Conservation (phyloP, 345 rosid species). For the Trapa bicornis region DNA sequence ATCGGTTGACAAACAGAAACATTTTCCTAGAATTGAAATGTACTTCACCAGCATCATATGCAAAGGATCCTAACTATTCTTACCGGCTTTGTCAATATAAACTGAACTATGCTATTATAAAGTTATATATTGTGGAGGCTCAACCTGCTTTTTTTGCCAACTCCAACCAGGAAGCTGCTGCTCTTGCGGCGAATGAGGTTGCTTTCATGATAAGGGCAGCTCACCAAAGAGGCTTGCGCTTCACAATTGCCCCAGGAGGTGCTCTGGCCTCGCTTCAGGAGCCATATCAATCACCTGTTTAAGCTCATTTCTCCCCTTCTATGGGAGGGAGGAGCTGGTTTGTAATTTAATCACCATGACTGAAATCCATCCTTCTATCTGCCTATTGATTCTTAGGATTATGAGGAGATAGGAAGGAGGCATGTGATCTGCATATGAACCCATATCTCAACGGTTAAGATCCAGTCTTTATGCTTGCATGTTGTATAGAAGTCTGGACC, state of each 20-base stretch:
- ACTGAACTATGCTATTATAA: too few relatives aligned
- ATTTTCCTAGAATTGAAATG: too few relatives aligned
- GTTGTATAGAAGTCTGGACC: background rate
- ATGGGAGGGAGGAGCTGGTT: too few relatives aligned
- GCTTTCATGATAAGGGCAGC: constrained; percentile 86
- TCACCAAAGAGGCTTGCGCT: constrained; percentile 60
- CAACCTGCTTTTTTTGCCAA: background rate
- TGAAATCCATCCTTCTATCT: background rate
- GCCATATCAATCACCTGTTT: constrained; percentile 24
- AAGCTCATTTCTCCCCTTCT: background rate
- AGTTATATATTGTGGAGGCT: too few relatives aligned
- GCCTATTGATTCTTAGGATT: background rate
- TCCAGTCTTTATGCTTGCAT: background rate
- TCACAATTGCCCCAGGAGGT: constrained; percentile 52
- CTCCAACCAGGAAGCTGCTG: constrained; percentile 72
- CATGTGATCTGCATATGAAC: background rate
- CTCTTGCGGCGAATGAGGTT: constrained; percentile 78
- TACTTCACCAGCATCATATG: too few relatives aligned
- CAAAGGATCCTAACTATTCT: too few relatives aligned
- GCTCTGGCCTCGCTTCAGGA: constrained; percentile 32
- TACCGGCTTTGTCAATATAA: too few relatives aligned
- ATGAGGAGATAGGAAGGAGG: background rate
- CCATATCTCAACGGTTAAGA: background rate
- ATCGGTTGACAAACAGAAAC: too few relatives aligned
- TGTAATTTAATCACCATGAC: too few relatives aligned